Evolutionary conservation across 345 rosid genomes (phyloP), one percentile per base, ranked within the genome.

Genomic region (Anacardium occidentale): DNA sequence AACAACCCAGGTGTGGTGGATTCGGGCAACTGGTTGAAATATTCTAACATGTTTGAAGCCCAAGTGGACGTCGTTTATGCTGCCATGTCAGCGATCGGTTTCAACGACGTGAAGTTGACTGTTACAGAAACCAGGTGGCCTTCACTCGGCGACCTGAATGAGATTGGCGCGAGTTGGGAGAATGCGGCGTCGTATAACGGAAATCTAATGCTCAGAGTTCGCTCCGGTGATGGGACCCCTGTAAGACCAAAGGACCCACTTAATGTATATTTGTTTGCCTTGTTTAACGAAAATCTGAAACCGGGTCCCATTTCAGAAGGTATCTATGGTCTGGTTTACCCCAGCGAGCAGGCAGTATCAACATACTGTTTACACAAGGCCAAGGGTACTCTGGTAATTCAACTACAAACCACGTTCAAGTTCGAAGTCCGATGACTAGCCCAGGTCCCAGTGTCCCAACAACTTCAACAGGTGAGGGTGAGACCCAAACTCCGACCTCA

Each of bases 111-210:
- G 1, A 81, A 80, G 65, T 48, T 93, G 15, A 91, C 83, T 21
- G 90, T 95, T 51, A 84, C 92, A 26, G 99, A 95, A 81, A 95
- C 97, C 0, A 96, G 99, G 0, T 95, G 98, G 99, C 99, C 99
- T 1, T 95, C 99, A 0, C 80, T 77, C 18, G 99, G 99, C 0
- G 98, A 89, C 44, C 72, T 80, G 76, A 84, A 82, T 6, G 99
- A 95, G 81, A 54, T 82, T 29, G 99, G 99, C 0, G 91, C 96
- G 0, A 78, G 87, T 6, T 21, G 75, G 2, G 83, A 64, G 7
- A 96, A 93, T 73, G 99, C 97, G 29, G 97, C 90, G 26, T 66
- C 98, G 0, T 96, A 93, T 68, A 96, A 96, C 65, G 92, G 94
- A 1, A 92, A 94, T 12, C 79, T 96, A 7, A n/a, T n/a, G n/a